These are phyloP conservation scores for Pseudogymnoascus sp. DNA, from an alignment of 2,329 filamentous ascomycete species.

Conservation along the genomic window DNA sequence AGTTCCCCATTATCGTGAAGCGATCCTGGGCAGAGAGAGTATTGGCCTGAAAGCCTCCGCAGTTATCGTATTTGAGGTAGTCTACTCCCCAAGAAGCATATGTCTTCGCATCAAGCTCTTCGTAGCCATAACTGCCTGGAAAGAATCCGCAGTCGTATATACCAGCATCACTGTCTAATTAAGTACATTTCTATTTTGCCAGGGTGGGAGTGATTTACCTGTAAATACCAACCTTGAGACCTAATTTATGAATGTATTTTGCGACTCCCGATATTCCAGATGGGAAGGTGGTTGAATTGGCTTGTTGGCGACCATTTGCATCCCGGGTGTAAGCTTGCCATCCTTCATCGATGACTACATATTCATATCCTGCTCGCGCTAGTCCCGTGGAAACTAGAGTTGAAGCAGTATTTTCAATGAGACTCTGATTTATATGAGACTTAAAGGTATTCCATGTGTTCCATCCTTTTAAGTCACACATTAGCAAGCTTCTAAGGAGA, in stretches of 20 bases:
- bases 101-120: not conserved
- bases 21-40: constrained; percentile 15
- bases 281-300: constrained; percentile 2
- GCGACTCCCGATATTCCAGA: not conserved
- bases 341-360: constrained; percentile 23
- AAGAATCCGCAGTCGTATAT: not conserved
- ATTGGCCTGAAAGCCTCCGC: constrained; percentile 20
- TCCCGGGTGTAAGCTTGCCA: constrained; percentile 23
- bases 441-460: not conserved
- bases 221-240: not conserved
- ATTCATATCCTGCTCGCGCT: constrained; percentile 17
- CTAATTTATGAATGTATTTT: not conserved
- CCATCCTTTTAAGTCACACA: constrained; percentile 26
- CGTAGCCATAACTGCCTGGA: not conserved
- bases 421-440: constrained; percentile 15
- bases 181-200: constrained; percentile 18
- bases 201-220: constrained; percentile 19
- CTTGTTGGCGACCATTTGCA: constrained; percentile 21
- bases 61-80: not conserved
- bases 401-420: constrained; percentile 20
- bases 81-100: not conserved
- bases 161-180: constrained; percentile 13
- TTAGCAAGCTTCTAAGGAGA: constrained; percentile 12
- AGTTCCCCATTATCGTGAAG: not conserved
- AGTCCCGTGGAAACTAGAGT: constrained; percentile 17